Evolutionary conservation across 2,329 filamentous ascomycete genomes (phyloP).

Genomic region (Dactylellina drechsleri): DNA sequence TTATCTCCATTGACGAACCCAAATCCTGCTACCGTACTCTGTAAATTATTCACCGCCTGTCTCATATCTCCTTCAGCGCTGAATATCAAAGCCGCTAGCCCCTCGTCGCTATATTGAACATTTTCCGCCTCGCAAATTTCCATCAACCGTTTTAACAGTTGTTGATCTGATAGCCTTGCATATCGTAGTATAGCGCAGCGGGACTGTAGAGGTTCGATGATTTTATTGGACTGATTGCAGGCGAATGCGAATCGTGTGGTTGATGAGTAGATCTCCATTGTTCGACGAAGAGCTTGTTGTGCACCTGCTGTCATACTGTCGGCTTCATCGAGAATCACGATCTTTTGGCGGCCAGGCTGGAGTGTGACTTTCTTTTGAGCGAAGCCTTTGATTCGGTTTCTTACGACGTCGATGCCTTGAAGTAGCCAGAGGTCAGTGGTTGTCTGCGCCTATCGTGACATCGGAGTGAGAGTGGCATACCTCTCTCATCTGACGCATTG

Average conservation of each 20-base stretch:
- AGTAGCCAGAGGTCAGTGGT: slow-evolving; percentile 62
- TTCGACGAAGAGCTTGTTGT: slow-evolving; percentile 91
- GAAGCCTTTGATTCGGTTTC: slow-evolving; percentile 97
- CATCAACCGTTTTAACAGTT: slow-evolving; percentile 87
- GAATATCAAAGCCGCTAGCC: slow-evolving; percentile 94
- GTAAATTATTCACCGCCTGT: slow-evolving; percentile 97
- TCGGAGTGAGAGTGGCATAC: slow-evolving; percentile 67
- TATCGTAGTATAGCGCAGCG: slow-evolving; percentile 96
- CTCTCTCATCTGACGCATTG: slow-evolving; percentile 95
- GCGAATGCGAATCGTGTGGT: slow-evolving; percentile 98
- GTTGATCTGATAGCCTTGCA: slow-evolving; percentile 87
- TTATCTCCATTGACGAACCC: slow-evolving; percentile 98
- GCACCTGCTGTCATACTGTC: slow-evolving; percentile 98
- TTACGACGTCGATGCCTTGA: slow-evolving; percentile 86
- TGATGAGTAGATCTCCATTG: slow-evolving; percentile 98
- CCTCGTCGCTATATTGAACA: slow-evolving; percentile 90
- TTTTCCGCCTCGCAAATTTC: slow-evolving; percentile 94
- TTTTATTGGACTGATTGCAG: slow-evolving; percentile 99
- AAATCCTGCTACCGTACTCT: slow-evolving; percentile 91
- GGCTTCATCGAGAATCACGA: slow-evolving; percentile 97
- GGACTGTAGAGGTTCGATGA: slow-evolving; percentile 98
- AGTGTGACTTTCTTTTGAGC: slow-evolving; percentile 99
- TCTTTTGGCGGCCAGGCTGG: slow-evolving; percentile 87
- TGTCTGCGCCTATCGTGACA: not conserved
- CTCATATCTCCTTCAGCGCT: slow-evolving; percentile 98